phyloP scores from a whole-genome alignment of 129 eudicot species.

The Deinandra increscens region DNA sequence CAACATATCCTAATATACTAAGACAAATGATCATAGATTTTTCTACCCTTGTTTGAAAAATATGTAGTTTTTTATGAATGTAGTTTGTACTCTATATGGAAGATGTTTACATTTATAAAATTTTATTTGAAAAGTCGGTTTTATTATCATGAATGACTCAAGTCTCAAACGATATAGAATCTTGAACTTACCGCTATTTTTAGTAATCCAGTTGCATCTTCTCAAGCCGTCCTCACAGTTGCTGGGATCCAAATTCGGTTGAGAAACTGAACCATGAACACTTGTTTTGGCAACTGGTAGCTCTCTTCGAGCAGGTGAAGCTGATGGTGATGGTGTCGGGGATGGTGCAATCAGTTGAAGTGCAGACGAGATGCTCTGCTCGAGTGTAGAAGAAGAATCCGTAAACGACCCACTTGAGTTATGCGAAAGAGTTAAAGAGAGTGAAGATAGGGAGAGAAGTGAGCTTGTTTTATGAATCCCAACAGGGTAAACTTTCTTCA shows the following conservation, averaged over 20 bases:
- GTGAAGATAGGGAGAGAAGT: slow-evolving; percentile 72
- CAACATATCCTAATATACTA: background rate
- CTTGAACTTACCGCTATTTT: slow-evolving; percentile 71
- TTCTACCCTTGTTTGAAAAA: background rate
- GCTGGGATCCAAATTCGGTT: slow-evolving; percentile 29
- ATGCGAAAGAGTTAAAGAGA: slow-evolving; percentile 70
- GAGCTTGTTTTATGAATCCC: slow-evolving; percentile 69
- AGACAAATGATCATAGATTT: background rate
- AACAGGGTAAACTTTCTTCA: slow-evolving; percentile 85
- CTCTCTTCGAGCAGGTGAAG: slow-evolving; percentile 39
- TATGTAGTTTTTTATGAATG: background rate
- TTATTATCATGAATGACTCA: background rate
- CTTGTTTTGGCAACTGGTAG: slow-evolving; percentile 30
- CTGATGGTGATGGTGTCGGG: slow-evolving; percentile 36
- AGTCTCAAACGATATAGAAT: background rate
- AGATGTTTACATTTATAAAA: background rate
- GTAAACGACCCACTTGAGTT: slow-evolving; percentile 73
- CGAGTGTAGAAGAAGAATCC: slow-evolving; percentile 61
- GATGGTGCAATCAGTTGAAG: slow-evolving; percentile 51
- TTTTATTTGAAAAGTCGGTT: too few species aligned
- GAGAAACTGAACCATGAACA: slow-evolving; percentile 30
- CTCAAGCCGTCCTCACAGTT: slow-evolving; percentile 52
- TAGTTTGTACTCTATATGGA: background rate
- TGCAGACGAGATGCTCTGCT: slow-evolving; percentile 72
- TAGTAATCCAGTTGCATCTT: slow-evolving; percentile 96